A percentile compares a stretch with the other conserved stretches of the same genome.
Evolutionary conservation across 2,329 filamentous ascomycete genomes (phyloP).

Genomic region (Tothia fuscella): DNA sequence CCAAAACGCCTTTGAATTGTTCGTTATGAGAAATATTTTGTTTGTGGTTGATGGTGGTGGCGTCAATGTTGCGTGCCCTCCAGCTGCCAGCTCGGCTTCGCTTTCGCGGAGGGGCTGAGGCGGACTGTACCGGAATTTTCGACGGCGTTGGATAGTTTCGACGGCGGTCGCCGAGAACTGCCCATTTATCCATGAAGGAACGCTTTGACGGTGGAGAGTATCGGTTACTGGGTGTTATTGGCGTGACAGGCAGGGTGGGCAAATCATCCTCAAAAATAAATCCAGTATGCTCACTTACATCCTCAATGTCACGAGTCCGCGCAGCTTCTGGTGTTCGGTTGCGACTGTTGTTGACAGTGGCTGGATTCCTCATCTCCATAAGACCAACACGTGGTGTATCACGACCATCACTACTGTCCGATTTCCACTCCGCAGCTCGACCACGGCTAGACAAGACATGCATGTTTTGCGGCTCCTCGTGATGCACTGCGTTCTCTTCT

Average conservation of each 20-base stretch:
- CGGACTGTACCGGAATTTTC: slow-evolving; percentile 32
- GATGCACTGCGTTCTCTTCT: slow-evolving; percentile 44
- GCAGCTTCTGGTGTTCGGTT: slow-evolving; percentile 22
- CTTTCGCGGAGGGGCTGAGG: slow-evolving; percentile 19
- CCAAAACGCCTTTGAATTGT: slow-evolving; percentile 21
- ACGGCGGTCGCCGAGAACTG: slow-evolving; percentile 71
- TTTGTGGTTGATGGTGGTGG: slow-evolving; percentile 16
- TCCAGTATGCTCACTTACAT: slow-evolving; percentile 54
- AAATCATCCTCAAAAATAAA: slow-evolving; percentile 60
- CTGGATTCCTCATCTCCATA: slow-evolving; percentile 42
- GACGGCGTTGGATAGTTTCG: slow-evolving; percentile 48
- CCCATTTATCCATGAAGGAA: slow-evolving; percentile 68
- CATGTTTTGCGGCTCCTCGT: slow-evolving; percentile 51
- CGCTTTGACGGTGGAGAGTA: slow-evolving; percentile 59
- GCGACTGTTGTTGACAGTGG: slow-evolving; percentile 38
- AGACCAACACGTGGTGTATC: slow-evolving; percentile 40
- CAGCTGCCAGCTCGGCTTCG: slow-evolving; percentile 28
- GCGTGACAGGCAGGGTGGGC: slow-evolving; percentile 17
- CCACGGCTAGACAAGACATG: slow-evolving; percentile 14
- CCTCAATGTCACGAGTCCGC: slow-evolving; percentile 39
- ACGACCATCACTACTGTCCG: slow-evolving; percentile 34
- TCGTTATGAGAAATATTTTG: slow-evolving; percentile 6
- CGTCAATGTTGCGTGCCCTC: slow-evolving; percentile 20
- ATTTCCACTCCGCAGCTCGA: slow-evolving; percentile 39
- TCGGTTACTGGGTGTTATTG: slow-evolving; percentile 23